Conservation (phyloP, 1,139 yeast species). For the Pichia cactophila region DNA sequence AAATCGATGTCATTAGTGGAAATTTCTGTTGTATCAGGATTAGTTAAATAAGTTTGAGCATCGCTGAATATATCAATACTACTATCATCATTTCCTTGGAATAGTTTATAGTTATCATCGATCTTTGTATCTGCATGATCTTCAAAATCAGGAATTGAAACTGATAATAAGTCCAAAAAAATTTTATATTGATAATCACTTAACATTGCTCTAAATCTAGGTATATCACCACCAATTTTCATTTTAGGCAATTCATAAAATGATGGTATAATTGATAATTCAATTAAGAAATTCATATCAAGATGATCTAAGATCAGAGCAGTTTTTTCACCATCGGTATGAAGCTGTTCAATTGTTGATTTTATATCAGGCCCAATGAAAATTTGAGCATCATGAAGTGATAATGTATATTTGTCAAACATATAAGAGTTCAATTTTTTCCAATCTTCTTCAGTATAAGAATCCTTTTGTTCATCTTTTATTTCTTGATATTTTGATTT, state of each 20-base stretch:
- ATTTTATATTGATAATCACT: constrained; percentile 89
- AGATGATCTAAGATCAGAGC: constrained; percentile 68
- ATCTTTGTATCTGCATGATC: constrained; percentile 3
- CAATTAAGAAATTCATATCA: constrained; percentile 64
- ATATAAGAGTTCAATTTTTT: constrained; percentile 62
- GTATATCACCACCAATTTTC: constrained; percentile 74
- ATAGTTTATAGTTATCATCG: not conserved
- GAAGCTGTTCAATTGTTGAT: constrained; percentile 66
- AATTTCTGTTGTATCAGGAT: not conserved
- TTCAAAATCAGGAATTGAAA: constrained; percentile 57
- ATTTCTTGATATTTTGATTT: constrained; percentile 62
- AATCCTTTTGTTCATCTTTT: constrained; percentile 53
- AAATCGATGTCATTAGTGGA: not conserved
- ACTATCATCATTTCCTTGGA: constrained; percentile 1
- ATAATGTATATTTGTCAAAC: constrained; percentile 81
- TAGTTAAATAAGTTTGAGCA: constrained; percentile 1
- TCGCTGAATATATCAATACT: constrained; percentile 3
- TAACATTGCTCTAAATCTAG: constrained; percentile 59
- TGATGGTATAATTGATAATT: constrained; percentile 72
- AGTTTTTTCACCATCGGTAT: constrained; percentile 38
- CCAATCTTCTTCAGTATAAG: constrained; percentile 71
- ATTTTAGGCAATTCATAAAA: constrained; percentile 68
- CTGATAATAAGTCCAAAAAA: constrained; percentile 64
- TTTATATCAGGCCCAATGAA: constrained; percentile 78
- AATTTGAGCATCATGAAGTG: constrained; percentile 79